phyloP scores from a whole-genome alignment of 2,329 filamentous ascomycete species.

The Cytospora schulzeri region DNA sequence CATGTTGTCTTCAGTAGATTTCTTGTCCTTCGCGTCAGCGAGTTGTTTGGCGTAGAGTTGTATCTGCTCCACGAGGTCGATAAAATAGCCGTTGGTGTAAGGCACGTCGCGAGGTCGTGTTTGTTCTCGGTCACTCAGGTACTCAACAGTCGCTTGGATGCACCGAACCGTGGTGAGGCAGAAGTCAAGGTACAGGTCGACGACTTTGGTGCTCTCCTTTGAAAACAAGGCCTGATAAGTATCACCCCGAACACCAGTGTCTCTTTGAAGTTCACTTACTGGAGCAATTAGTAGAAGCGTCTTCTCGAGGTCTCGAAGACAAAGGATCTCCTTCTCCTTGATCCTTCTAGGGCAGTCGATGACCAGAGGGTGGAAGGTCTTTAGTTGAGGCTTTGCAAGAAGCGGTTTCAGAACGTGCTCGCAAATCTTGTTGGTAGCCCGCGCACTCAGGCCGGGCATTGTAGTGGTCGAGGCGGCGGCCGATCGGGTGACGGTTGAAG shows the following conservation, averaged over 20 bases:
- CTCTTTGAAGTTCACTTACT: slow-evolving; percentile 71
- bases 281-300: slow-evolving; percentile 87
- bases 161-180: slow-evolving; percentile 88
- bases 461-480: slow-evolving; percentile 51
- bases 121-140: slow-evolving; percentile 84
- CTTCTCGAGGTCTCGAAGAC: slow-evolving; percentile 92
- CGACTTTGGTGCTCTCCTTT: slow-evolving; percentile 77
- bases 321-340: slow-evolving; percentile 81
- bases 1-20: slow-evolving; percentile 59
- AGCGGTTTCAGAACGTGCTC: slow-evolving; percentile 79
- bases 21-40: slow-evolving; percentile 70
- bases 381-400: slow-evolving; percentile 69
- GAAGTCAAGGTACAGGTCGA: slow-evolving; percentile 77
- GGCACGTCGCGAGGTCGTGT: slow-evolving; percentile 81
- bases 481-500: slow-evolving; percentile 64
- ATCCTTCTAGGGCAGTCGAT: slow-evolving; percentile 79
- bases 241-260: slow-evolving; percentile 61
- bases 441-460: slow-evolving; percentile 64
- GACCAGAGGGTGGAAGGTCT: slow-evolving; percentile 80
- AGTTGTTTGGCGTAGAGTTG: slow-evolving; percentile 85
- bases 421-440: slow-evolving; percentile 76
- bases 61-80: slow-evolving; percentile 94
- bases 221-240: slow-evolving; percentile 70
- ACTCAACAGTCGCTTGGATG: slow-evolving; percentile 85
- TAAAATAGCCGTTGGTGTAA: slow-evolving; percentile 95